phyloP scores from a whole-genome alignment of 2,329 filamentous ascomycete genomes.

The Xylariaceae sp. region DNA sequence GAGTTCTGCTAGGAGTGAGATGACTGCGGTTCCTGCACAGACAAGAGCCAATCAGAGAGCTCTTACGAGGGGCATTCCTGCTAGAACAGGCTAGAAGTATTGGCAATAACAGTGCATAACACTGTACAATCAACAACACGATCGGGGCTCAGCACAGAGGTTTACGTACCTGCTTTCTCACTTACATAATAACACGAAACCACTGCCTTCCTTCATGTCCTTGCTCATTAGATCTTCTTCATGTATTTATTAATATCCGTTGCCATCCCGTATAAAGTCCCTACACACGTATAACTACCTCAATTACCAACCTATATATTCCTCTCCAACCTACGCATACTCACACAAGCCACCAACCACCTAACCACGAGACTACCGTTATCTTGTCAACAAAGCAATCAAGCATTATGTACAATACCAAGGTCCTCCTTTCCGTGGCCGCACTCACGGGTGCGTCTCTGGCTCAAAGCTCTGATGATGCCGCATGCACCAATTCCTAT shows the following conservation, averaged over 20 bases:
- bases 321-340: too few species aligned
- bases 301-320: too few species aligned
- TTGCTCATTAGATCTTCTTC: background rate
- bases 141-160: slow-evolving; percentile 7
- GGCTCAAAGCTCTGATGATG: background rate
- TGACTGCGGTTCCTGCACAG: background rate
- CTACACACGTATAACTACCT: too few species aligned
- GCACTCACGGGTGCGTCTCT: slow-evolving; percentile 10
- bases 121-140: slow-evolving; percentile 3
- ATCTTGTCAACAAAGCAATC: too few species aligned
- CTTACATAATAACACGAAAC: background rate
- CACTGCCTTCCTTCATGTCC: background rate
- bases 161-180: background rate
- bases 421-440: slow-evolving; percentile 10
- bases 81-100: background rate
- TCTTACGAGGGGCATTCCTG: background rate
- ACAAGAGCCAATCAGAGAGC: slow-evolving; percentile 12
- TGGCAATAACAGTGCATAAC: background rate
- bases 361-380: too few species aligned
- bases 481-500: slow-evolving; percentile 12
- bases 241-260: too few species aligned
- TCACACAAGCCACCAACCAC: background rate
- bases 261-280: too few species aligned
- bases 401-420: slow-evolving; percentile 23
- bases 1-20: too few species aligned